phyloP scores from a whole-genome alignment of 2,329 filamentous ascomycete genomes.

The Blastomyces silverae region DNA sequence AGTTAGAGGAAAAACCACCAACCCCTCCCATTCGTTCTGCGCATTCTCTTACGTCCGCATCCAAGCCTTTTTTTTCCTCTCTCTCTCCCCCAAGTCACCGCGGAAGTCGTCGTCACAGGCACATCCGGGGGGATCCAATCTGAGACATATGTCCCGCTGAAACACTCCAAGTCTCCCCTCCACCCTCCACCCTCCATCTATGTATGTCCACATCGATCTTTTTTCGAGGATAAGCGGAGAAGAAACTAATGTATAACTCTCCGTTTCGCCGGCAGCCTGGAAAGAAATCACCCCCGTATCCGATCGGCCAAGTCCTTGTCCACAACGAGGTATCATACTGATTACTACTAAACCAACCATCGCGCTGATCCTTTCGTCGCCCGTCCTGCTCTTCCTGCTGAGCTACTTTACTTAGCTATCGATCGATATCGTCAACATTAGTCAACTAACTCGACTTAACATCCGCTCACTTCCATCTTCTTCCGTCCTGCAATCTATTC shows the following conservation, averaged over 20 bases:
- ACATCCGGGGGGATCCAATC: neutral
- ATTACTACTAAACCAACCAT: no score
- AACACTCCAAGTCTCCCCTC: neutral
- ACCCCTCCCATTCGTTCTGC: no score
- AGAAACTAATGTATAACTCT: no score
- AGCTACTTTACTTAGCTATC: neutral
- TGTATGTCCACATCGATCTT: no score
- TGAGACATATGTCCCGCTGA: conserved; percentile 11
- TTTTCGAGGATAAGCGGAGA: no score
- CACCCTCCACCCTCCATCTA: no score
- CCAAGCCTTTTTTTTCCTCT: no score
- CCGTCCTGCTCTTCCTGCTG: no score
- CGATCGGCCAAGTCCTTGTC: neutral
- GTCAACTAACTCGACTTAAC: neutral
- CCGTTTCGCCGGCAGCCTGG: neutral
- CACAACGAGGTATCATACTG: no score
- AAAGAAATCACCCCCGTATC: neutral
- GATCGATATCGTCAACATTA: neutral
- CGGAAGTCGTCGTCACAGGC: conserved; percentile 7
- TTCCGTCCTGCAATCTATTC: neutral
- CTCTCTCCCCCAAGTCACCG: no score
- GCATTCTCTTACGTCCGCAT: no score
- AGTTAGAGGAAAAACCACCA: no score
- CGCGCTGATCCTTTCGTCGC: neutral
- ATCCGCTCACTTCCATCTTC: neutral